These are phyloP conservation scores for Mrakia hoshinonis DNA, from an alignment of 768 basidiomycete genomes.

Conservation along the genomic window DNA sequence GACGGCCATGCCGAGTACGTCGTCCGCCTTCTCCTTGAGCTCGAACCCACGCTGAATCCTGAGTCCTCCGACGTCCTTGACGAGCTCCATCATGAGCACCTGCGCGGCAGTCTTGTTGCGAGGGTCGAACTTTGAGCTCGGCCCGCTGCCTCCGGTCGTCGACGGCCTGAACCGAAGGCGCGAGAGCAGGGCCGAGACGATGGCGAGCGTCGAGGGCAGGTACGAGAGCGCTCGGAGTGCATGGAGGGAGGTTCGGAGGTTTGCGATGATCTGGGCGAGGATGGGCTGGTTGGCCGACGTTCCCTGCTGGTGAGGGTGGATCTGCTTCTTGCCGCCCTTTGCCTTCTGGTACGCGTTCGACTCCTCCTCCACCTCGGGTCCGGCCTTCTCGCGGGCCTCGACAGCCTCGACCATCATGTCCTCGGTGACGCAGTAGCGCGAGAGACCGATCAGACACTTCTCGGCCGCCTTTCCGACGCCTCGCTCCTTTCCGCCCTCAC, in stretches of 20 bases:
- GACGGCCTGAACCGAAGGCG: conserved; percentile 52
- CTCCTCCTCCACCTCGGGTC: not conserved
- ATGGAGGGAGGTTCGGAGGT: conserved; percentile 26
- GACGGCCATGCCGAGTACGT: conserved; percentile 68
- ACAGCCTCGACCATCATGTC: conserved; percentile 48
- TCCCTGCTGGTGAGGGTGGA: conserved; percentile 24
- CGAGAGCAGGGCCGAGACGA: conserved; percentile 60
- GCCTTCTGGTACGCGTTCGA: not conserved
- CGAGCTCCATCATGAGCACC: conserved; percentile 56
- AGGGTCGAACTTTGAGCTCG: conserved; percentile 14
- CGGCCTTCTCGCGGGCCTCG: conserved; percentile 25
- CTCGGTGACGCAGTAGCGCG: conserved; percentile 64
- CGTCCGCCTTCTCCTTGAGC: conserved; percentile 78
- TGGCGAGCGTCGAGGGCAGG: conserved; percentile 49
- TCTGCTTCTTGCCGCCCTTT: conserved; percentile 27
- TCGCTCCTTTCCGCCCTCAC: conserved; percentile 23
- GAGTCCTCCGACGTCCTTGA: conserved; percentile 63
- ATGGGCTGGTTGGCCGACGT: conserved; percentile 13
- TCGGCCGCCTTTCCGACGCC: conserved; percentile 39
- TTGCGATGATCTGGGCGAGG: conserved; percentile 27
- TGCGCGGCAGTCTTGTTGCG: conserved; percentile 50
- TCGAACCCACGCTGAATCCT: conserved; percentile 75
- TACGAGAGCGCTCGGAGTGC: conserved; percentile 58
- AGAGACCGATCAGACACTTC: conserved; percentile 38
- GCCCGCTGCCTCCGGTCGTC: conserved; percentile 28